A percentile compares a stretch with the other conserved stretches of the same genome.
These are phyloP conservation scores for Pittosporum tobira DNA, from an alignment of 129 eudicot species.

Conservation along the genomic window DNA sequence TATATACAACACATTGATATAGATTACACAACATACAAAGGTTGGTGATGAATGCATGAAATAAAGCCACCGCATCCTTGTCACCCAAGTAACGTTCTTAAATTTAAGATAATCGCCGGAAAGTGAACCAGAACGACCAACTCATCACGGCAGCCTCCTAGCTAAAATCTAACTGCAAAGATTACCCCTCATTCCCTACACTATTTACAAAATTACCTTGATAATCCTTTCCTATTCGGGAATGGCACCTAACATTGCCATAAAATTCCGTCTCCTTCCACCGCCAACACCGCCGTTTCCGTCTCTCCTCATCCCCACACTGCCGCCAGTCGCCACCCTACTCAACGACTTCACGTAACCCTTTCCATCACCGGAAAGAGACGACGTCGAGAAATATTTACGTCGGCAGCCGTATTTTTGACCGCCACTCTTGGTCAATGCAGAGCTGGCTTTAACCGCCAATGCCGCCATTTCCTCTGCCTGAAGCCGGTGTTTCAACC, in stretches of 20 bases:
- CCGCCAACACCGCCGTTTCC: slow-evolving; percentile 23
- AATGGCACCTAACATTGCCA: slow-evolving; percentile 53
- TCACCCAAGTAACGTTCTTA: no score
- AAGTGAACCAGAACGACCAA: not conserved
- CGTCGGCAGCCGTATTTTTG: slow-evolving; percentile 9
- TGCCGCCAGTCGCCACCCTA: slow-evolving; percentile 36
- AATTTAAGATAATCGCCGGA: slow-evolving; percentile 8
- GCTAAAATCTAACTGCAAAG: not conserved
- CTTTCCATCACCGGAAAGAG: not conserved
- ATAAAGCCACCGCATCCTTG: no score
- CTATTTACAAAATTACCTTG: slow-evolving; percentile 23
- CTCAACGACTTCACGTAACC: slow-evolving; percentile 16
- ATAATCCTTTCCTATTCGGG: slow-evolving; percentile 42
- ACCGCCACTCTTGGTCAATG: slow-evolving; percentile 29
- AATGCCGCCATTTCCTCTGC: slow-evolving; percentile 94
- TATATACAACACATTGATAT: no score
- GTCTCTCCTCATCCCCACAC: slow-evolving; percentile 14
- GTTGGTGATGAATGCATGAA: no score
- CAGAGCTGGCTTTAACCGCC: slow-evolving; percentile 81
- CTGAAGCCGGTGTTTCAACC: slow-evolving; percentile 38
- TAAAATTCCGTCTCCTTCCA: slow-evolving; percentile 33
- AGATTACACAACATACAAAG: no score
- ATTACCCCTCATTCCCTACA: slow-evolving; percentile 20
- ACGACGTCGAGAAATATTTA: not conserved
- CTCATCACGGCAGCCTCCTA: not conserved